phyloP scores from a whole-genome alignment of 805 yeast genomes.

The Hemisphaericaspora nanyangensis region DNA sequence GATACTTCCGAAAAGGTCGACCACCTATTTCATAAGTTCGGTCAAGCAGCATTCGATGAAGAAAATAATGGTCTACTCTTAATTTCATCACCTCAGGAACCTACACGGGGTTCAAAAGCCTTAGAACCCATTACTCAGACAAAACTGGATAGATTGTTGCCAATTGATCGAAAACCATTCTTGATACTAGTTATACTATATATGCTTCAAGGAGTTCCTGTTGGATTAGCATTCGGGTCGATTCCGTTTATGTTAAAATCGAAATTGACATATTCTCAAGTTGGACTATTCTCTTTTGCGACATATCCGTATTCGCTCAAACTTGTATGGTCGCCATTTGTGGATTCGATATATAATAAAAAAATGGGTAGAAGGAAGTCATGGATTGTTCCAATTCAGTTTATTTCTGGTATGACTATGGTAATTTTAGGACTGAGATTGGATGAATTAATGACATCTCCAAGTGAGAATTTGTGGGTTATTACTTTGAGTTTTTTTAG shows the following conservation, averaged over 20 bases:
- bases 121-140: conserved; percentile 6
- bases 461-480: conserved; percentile 45
- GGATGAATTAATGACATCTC: conserved; percentile 48
- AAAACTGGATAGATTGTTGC: conserved; percentile 2
- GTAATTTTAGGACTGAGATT: conserved; percentile 59
- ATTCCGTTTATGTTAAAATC: conserved; percentile 86
- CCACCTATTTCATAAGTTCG: neutral
- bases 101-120: no score
- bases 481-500: conserved; percentile 72
- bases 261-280: conserved; percentile 78
- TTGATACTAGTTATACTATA: conserved; percentile 69
- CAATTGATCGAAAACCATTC: conserved; percentile 69
- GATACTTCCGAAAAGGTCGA: no score
- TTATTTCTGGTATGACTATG: conserved; percentile 68
- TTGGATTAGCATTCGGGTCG: conserved; percentile 92
- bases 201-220: conserved; percentile 92
- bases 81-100: no score
- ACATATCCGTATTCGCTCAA: conserved; percentile 93
- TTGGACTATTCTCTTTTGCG: conserved; percentile 87
- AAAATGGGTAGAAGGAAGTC: conserved; percentile 78
- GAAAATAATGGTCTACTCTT: conserved; percentile 38
- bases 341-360: conserved; percentile 74
- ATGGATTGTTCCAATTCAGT: conserved; percentile 94
- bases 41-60: conserved; percentile 23
- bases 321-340: conserved; percentile 92